A percentile compares a stretch with the other conserved stretches of the same genome.
These are phyloP conservation scores for Setaria italica DNA, from an alignment of 202 grass and related monocot genomes.

Conservation along the genomic window DNA sequence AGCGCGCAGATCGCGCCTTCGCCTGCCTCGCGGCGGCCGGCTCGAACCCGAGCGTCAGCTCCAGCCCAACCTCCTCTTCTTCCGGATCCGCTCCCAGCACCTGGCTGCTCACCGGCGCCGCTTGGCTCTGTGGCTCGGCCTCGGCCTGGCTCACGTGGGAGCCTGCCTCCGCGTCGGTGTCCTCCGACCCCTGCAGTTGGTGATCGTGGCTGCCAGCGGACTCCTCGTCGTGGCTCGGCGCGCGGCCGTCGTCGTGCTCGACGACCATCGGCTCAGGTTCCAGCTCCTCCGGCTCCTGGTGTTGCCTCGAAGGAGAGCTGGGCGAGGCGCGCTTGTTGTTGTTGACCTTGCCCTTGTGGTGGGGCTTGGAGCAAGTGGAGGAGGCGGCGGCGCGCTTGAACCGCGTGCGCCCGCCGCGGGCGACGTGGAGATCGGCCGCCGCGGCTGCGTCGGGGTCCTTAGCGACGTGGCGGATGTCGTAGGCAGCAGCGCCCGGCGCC, in stretches of 20 bases:
- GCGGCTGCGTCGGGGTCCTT: constrained; percentile 21
- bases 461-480: constrained; percentile 63
- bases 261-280: neutral
- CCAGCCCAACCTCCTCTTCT: constrained; percentile 48
- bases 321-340: neutral
- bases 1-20: constrained; percentile 1
- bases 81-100: neutral
- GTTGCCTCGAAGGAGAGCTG: neutral
- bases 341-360: neutral
- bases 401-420: constrained; percentile 30
- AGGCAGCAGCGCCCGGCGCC: neutral
- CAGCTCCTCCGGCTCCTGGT: neutral
- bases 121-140: constrained; percentile 42
- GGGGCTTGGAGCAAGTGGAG: constrained; percentile 8
- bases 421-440: constrained; percentile 29
- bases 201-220: constrained; percentile 51
- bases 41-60: constrained; percentile 66
- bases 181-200: constrained; percentile 41
- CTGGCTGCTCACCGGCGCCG: neutral
- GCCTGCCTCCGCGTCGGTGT: constrained; percentile 53
- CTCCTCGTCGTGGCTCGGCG: constrained; percentile 21
- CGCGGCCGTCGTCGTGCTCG: neutral
- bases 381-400: constrained; percentile 59
- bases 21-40: neutral
- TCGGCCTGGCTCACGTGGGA: constrained; percentile 79